A percentile compares a stretch with the other conserved stretches of the same genome.
phyloP scores from a whole-genome alignment of 2,329 filamentous ascomycete species.

The Exophiala aquamarina region DNA sequence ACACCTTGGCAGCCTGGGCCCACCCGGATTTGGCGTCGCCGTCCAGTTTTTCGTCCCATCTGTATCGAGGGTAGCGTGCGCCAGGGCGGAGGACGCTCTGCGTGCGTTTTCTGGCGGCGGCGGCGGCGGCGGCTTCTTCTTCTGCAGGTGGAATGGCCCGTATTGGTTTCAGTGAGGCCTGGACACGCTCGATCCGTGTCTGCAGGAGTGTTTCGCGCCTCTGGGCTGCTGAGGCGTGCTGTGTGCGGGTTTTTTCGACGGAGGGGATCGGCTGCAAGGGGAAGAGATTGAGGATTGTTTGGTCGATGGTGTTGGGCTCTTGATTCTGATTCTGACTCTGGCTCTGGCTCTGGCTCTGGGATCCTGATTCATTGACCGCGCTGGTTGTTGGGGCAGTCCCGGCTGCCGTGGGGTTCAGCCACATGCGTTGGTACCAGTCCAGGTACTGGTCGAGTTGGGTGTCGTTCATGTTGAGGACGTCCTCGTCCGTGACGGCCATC shows the following conservation, averaged over 20 bases:
- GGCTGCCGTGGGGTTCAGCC: conserved; percentile 47
- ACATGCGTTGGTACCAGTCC: conserved; percentile 73
- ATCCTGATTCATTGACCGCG: too few species aligned
- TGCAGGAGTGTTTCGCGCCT: conserved; percentile 25
- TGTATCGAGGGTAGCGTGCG: conserved; percentile 47
- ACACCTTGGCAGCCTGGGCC: conserved; percentile 42
- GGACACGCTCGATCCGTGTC: conserved; percentile 36
- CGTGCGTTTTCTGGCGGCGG: conserved; percentile 28
- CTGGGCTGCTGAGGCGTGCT: conserved; percentile 17
- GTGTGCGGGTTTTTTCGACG: conserved; percentile 1
- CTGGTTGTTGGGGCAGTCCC: too few species aligned
- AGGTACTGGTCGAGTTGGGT: conserved; percentile 72
- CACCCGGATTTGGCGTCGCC: conserved; percentile 38
- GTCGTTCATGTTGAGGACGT: conserved; percentile 62
- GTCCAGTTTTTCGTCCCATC: neutral
- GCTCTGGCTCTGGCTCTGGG: conserved; percentile 43
- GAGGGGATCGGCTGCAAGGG: conserved; percentile 15
- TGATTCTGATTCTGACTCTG: conserved; percentile 39
- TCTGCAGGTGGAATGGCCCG: conserved; percentile 30
- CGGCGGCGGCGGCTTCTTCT: conserved; percentile 37
- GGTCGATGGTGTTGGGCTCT: conserved; percentile 21
- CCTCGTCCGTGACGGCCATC: conserved; percentile 57
- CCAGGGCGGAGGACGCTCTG: conserved; percentile 46
- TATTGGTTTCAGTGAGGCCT: conserved; percentile 44
- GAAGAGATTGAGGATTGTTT: conserved; percentile 33